A percentile compares a stretch with the other conserved stretches of the same genome.
Conservation (phyloP, 352 stramenopile species). For the Phytopythium ostracodes region DNA sequence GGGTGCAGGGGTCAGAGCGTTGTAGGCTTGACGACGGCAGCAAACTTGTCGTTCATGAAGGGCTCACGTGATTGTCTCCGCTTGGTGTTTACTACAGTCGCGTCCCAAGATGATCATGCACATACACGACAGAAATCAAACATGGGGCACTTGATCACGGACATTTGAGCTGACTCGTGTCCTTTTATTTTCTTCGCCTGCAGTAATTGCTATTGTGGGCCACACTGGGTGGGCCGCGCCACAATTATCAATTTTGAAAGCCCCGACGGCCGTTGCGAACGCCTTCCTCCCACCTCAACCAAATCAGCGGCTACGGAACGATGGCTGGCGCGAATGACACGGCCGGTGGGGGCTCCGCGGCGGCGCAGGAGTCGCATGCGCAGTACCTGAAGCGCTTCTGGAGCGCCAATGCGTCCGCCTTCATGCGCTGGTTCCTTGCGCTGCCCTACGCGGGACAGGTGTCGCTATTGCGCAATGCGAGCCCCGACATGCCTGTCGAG, state of each 20-base stretch:
- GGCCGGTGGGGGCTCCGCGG: not conserved
- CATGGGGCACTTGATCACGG: too few relatives aligned
- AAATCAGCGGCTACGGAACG: slow-evolving; percentile 3
- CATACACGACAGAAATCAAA: too few relatives aligned
- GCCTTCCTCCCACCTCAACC: not conserved
- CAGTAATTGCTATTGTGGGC: too few relatives aligned
- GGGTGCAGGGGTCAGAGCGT: not conserved
- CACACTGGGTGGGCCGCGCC: too few relatives aligned
- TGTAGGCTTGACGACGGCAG: not conserved
- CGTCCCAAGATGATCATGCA: not conserved
- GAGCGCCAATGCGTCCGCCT: slow-evolving; percentile 58
- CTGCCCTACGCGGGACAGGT: slow-evolving; percentile 75
- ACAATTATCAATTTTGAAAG: too few relatives aligned
- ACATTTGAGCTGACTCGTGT: too few relatives aligned
- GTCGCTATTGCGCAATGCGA: slow-evolving; percentile 73
- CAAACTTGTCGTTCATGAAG: not conserved
- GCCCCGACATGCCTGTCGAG: slow-evolving; percentile 64
- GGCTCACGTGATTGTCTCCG: too few relatives aligned
- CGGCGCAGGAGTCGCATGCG: slow-evolving; percentile 29
- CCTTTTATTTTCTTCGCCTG: too few relatives aligned
- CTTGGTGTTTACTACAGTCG: not conserved
- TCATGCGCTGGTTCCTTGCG: slow-evolving; percentile 84
- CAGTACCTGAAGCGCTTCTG: slow-evolving; percentile 75
- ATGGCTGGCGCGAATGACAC: slow-evolving; percentile 26
- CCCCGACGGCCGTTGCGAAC: too few relatives aligned